Conservation (phyloP, 495 filamentous ascomycete species). For the Apiosordaria backusii region DNA sequence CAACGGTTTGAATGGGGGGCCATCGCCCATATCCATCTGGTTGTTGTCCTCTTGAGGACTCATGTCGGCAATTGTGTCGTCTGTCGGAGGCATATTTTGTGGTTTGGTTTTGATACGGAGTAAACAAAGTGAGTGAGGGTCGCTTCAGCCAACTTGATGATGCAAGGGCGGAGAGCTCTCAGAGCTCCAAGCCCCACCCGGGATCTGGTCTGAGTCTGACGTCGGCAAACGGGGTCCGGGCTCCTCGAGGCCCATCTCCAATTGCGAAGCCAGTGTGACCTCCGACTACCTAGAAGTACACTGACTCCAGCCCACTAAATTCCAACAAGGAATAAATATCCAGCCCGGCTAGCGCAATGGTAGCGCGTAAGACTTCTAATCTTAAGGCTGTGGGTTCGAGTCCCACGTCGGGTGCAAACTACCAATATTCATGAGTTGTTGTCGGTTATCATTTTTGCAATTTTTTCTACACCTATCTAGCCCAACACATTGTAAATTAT, state of each 20-base stretch:
- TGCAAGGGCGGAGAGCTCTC: neutral
- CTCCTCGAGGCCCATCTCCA: too few relatives aligned
- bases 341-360: neutral
- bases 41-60: neutral
- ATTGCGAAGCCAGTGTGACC: too few relatives aligned
- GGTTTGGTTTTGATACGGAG: neutral
- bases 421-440: neutral
- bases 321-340: neutral
- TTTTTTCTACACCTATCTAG: too few relatives aligned
- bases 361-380: constrained; percentile 7
- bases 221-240: neutral
- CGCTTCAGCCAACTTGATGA: neutral
- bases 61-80: neutral
- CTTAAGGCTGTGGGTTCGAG: constrained; percentile 5
- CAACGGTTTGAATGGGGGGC: neutral
- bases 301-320: neutral
- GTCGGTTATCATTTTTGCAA: neutral
- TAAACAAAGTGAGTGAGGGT: too few relatives aligned
- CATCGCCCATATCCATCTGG: neutral
- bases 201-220: neutral
- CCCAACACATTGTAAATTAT: too few relatives aligned
- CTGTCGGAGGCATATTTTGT: neutral
- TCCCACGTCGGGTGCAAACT: neutral
- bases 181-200: neutral
- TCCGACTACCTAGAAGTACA: too few relatives aligned